Percentiles rank a stretch among this genome's conserved stretches.
Evolutionary conservation across 768 basidiomycete genomes (phyloP).

Genomic region (Phaeotremella fagi): DNA sequence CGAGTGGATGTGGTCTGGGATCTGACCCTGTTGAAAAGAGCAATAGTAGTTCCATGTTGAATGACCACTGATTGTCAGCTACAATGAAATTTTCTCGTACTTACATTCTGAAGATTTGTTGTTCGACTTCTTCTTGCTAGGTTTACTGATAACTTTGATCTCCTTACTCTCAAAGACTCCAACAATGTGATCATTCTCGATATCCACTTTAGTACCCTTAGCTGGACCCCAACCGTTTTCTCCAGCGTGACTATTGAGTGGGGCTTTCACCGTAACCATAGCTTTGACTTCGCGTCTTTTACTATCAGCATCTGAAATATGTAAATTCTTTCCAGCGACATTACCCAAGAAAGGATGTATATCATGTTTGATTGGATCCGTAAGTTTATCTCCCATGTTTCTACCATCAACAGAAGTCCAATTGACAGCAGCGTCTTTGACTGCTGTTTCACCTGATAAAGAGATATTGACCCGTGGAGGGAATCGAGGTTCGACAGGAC

Average conservation of each 20-base stretch:
- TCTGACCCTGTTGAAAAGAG: slow-evolving; percentile 89
- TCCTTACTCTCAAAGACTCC: slow-evolving; percentile 86
- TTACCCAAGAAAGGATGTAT: slow-evolving; percentile 83
- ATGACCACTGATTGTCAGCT: slow-evolving; percentile 65
- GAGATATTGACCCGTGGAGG: slow-evolving; percentile 75
- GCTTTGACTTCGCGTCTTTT: slow-evolving; percentile 95
- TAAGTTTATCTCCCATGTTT: slow-evolving; percentile 59
- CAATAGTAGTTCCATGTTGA: slow-evolving; percentile 91
- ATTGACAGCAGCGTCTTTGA: slow-evolving; percentile 76
- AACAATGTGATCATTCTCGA: slow-evolving; percentile 74
- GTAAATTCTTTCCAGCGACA: slow-evolving; percentile 88
- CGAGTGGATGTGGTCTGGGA: slow-evolving; percentile 95
- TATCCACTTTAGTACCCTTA: slow-evolving; percentile 51
- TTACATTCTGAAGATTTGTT: slow-evolving; percentile 86
- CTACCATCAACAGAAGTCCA: slow-evolving; percentile 85
- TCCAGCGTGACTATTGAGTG: slow-evolving; percentile 14
- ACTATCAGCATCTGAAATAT: slow-evolving; percentile 90
- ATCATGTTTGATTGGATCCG: slow-evolving; percentile 11
- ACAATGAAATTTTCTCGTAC: slow-evolving; percentile 45
- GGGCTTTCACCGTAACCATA: slow-evolving; percentile 57
- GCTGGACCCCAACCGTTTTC: slow-evolving; percentile 61
- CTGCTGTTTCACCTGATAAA: slow-evolving; percentile 82
- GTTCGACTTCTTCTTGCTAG: slow-evolving; percentile 92
- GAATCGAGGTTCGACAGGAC: slow-evolving; percentile 49
- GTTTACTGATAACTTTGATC: slow-evolving; percentile 99